A percentile compares a stretch with the other conserved stretches of the same genome.
Conservation (phyloP, 129 eudicot species). For the Escallonia herrerae region DNA sequence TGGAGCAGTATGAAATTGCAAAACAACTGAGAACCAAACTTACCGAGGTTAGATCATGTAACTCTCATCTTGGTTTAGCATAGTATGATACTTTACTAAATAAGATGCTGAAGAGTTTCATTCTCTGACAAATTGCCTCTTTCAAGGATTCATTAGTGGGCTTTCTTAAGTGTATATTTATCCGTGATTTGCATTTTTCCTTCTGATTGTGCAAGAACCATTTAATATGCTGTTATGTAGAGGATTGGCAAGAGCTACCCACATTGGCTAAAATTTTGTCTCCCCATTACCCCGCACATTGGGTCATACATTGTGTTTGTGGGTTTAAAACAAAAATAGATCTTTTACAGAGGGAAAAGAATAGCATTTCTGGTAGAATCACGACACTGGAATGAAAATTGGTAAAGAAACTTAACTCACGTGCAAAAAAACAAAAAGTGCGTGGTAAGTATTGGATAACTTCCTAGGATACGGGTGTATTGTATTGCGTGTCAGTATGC, state of each 20-base stretch:
- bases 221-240: neutral
- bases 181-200: neutral
- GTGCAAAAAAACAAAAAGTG: no score
- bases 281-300: no score
- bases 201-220: neutral
- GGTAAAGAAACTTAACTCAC: no score
- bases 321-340: no score
- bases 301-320: no score
- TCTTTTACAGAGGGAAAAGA: no score
- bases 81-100: no score
- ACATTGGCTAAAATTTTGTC: no score
- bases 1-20: conserved; percentile 95
- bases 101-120: no score
- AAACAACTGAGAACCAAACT: conserved; percentile 80
- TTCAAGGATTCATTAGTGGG: neutral
- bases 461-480: neutral
- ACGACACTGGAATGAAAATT: no score
- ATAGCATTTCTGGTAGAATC: no score
- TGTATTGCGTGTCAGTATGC: neutral
- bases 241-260: no score
- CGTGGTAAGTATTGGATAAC: neutral
- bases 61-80: neutral
- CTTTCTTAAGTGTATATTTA: neutral
- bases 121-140: neutral
- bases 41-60: conserved; percentile 60